phyloP scores from a whole-genome alignment of 1,139 yeast species.

The Geotrichum bryndzae region DNA sequence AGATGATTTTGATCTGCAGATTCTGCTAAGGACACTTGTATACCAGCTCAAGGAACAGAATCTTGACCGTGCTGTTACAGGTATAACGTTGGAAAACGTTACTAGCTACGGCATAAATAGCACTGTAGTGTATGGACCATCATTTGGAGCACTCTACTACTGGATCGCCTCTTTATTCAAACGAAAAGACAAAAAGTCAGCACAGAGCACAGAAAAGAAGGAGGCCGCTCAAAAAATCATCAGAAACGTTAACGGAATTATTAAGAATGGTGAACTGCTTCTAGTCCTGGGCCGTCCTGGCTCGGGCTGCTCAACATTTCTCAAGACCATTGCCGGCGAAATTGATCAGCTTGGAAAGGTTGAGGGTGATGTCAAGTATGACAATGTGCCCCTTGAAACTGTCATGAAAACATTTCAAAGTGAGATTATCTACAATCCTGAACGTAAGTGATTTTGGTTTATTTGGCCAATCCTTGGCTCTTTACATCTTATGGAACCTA shows the following conservation, averaged over 20 bases:
- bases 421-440: slow-evolving; percentile 53
- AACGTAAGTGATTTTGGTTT: slow-evolving; percentile 22
- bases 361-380: slow-evolving; percentile 44
- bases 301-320: slow-evolving; percentile 57
- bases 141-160: slow-evolving; percentile 41
- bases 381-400: slow-evolving; percentile 41
- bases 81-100: slow-evolving; percentile 43
- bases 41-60: slow-evolving; percentile 38
- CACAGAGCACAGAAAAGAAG: slow-evolving; percentile 30
- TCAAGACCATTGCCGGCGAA: slow-evolving; percentile 52
- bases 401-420: slow-evolving; percentile 37
- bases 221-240: slow-evolving; percentile 41
- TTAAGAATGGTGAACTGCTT: slow-evolving; percentile 54
- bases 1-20: slow-evolving; percentile 38
- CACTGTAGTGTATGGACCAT: slow-evolving; percentile 46
- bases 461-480: not conserved
- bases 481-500: not conserved
- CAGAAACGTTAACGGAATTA: slow-evolving; percentile 38
- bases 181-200: slow-evolving; percentile 23
- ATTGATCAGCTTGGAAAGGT: slow-evolving; percentile 39
- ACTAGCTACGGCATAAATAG: slow-evolving; percentile 48
- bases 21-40: slow-evolving; percentile 32
- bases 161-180: slow-evolving; percentile 32
- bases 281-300: slow-evolving; percentile 63
- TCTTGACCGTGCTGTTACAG: slow-evolving; percentile 43